A percentile compares a stretch with the other conserved stretches of the same genome.
phyloP scores from a whole-genome alignment of 2,329 filamentous ascomycete species.

The Claviceps maximensis region DNA sequence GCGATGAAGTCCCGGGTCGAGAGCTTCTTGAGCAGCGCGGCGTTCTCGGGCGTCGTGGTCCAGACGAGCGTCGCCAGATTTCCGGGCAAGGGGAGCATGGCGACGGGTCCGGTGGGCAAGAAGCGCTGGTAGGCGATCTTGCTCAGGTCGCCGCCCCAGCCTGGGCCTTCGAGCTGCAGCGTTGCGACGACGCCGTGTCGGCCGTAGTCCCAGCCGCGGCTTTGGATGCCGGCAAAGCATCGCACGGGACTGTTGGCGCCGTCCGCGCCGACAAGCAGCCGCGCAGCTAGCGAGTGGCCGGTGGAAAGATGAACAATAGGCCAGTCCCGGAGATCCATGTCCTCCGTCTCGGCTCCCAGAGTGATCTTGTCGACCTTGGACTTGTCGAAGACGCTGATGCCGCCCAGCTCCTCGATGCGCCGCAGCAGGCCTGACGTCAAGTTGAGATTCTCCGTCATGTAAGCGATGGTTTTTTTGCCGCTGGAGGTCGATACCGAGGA shows the following conservation, averaged over 20 bases:
- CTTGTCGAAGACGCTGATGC: constrained; percentile 59
- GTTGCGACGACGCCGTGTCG: constrained; percentile 88
- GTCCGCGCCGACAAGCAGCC: constrained; percentile 83
- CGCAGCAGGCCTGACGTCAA: constrained; percentile 65
- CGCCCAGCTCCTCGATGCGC: constrained; percentile 55
- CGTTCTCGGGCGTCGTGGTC: constrained; percentile 77
- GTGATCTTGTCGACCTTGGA: constrained; percentile 69
- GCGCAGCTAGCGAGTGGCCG: constrained; percentile 57
- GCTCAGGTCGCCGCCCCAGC: constrained; percentile 37
- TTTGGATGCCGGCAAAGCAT: constrained; percentile 73
- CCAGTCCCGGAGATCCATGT: constrained; percentile 73
- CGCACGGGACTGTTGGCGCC: constrained; percentile 91
- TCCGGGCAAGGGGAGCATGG: constrained; percentile 78
- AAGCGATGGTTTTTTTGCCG: constrained; percentile 58
- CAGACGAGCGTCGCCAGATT: constrained; percentile 79
- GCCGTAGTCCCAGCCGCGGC: constrained; percentile 84
- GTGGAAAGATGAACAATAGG: constrained; percentile 65
- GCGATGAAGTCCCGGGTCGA: constrained; percentile 60
- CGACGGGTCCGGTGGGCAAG: constrained; percentile 80
- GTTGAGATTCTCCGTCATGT: constrained; percentile 94
- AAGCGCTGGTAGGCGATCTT: constrained; percentile 92
- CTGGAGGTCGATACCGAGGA: constrained; percentile 22
- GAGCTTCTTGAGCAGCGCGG: constrained; percentile 65
- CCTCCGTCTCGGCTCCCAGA: constrained; percentile 55
- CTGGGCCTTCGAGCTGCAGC: constrained; percentile 53